Base-by-base conservation (phyloP, 139 green algal genomes). In the Coelastrella sp. region DNA sequence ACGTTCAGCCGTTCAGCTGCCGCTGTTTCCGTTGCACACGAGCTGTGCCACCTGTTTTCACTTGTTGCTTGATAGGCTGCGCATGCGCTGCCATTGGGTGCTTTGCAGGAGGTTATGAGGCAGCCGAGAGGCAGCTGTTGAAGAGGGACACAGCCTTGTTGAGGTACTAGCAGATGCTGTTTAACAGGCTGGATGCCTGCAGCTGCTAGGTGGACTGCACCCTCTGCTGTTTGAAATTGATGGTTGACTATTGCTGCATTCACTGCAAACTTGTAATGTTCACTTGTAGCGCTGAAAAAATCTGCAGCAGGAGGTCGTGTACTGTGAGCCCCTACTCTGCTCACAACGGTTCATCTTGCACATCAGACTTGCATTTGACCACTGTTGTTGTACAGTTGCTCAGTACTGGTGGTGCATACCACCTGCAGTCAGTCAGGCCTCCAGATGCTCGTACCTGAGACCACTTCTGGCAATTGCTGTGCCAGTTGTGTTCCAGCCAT, bases 171-270 rank as follows among this genome's bases (percentile, higher is more conserved):
- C 35, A 15, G 87, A 76, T 60, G 76, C 21, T 25, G 66, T 9
- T 43, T 79, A 5, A 93, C 62, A 15, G 87, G 71, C 81, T 93
- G 86, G 30, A 94, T 85, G 63, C 91, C 88, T 27, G 89, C 86
- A 17, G 90, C 90, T 25, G 85, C 51, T 48, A 93, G 67, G 77
- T 90, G 88, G 43, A 87, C 85, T 2, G 53, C 21, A 2, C 85
- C 86, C 17, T 89, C 90, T 13, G 86, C 69, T 21, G 87, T 76
- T 0, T 40, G 50, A 75, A 95, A 94, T 78, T 89, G 82, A 32
- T 89, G 68, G 48, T 94, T 83, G 38, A 95, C 88, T 38, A 96
- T 91, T 41, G 87, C 87, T 17, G 86, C 69, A 71, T 94, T 94
- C 21, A 96, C 91, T 8, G 93, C 91, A 73, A 86, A 88, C 68